Percentiles rank a stretch among this genome's conserved stretches.
Evolutionary conservation across 75 land plant species (phyloP).

Genomic region (Pinus taeda): DNA sequence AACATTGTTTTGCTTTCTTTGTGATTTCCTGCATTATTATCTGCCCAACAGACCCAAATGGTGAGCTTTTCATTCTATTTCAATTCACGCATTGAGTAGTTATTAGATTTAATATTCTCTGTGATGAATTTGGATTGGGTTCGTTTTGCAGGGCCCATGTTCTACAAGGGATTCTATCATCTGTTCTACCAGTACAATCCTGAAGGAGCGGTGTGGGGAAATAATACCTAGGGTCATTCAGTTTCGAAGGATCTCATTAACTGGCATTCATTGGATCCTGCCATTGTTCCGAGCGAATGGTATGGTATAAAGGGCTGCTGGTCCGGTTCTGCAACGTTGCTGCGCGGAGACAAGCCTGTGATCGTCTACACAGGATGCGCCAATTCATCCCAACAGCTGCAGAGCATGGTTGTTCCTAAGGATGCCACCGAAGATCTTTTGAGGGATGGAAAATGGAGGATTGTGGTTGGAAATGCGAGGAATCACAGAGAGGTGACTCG

Average conservation of each 20-base stretch:
- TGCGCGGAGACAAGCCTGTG: constrained; percentile 23
- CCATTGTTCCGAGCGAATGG: constrained; percentile 27
- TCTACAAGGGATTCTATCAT: no score
- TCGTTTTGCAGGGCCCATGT: no score
- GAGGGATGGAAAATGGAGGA: constrained; percentile 34
- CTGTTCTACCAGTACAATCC: no score
- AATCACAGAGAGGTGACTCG: constrained; percentile 18
- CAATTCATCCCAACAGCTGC: constrained; percentile 11
- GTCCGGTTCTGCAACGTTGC: constrained; percentile 69
- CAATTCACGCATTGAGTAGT: neutral
- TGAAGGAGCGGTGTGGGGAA: constrained; percentile 36
- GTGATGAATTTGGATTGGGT: no score
- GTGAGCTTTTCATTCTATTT: neutral
- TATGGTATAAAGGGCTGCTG: constrained; percentile 64
- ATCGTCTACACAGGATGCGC: constrained; percentile 53
- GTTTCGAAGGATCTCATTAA: constrained; percentile 40
- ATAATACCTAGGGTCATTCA: constrained; percentile 44
- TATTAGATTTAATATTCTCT: neutral
- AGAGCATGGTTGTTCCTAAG: constrained; percentile 29
- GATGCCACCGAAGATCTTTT: constrained; percentile 30
- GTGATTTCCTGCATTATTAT: no score
- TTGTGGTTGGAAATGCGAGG: constrained; percentile 20
- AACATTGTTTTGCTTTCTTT: no score
- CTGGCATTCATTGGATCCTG: constrained; percentile 31
- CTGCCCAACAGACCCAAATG: constrained; percentile 10